Conservation (phyloP, 306 rosid species). For the Crataegus laevigata region DNA sequence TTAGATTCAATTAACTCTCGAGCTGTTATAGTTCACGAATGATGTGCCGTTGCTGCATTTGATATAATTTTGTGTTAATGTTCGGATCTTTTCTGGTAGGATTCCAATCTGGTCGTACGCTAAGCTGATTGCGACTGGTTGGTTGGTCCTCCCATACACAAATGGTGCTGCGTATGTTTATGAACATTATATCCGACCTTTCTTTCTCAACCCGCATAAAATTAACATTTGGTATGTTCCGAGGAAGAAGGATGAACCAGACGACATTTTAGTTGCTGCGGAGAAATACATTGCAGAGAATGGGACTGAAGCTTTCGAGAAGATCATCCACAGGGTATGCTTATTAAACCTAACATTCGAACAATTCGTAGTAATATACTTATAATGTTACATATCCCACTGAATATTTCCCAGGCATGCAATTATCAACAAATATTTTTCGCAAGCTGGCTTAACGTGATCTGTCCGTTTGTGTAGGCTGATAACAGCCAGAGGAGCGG, state of each 20-base stretch:
- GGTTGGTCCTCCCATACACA: slow-evolving; percentile 94
- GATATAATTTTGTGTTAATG: neutral
- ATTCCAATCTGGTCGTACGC: slow-evolving; percentile 94
- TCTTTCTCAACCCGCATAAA: slow-evolving; percentile 61
- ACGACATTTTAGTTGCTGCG: slow-evolving; percentile 75
- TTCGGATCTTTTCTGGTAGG: slow-evolving; percentile 40
- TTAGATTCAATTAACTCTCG: neutral
- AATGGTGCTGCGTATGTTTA: slow-evolving; percentile 92
- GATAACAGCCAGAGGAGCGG: slow-evolving; percentile 47
- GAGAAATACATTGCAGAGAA: slow-evolving; percentile 81
- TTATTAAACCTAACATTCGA: slow-evolving; percentile 4
- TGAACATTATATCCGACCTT: slow-evolving; percentile 78
- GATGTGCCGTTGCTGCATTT: neutral
- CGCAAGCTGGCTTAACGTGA: neutral
- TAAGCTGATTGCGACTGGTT: slow-evolving; percentile 67
- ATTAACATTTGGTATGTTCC: slow-evolving; percentile 92
- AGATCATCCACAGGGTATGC: slow-evolving; percentile 62
- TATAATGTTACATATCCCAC: neutral
- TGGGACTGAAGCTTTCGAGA: slow-evolving; percentile 65
- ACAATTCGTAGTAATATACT: neutral
- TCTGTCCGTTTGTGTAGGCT: slow-evolving; percentile 44
- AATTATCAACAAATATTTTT: neutral
- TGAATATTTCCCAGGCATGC: neutral
- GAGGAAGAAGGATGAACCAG: slow-evolving; percentile 66
- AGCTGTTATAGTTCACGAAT: neutral